Evolutionary conservation across 192 early-diverging fungal species (phyloP), one percentile per base, ranked within the genome.

Genomic region (Glomus cerebriforme): DNA sequence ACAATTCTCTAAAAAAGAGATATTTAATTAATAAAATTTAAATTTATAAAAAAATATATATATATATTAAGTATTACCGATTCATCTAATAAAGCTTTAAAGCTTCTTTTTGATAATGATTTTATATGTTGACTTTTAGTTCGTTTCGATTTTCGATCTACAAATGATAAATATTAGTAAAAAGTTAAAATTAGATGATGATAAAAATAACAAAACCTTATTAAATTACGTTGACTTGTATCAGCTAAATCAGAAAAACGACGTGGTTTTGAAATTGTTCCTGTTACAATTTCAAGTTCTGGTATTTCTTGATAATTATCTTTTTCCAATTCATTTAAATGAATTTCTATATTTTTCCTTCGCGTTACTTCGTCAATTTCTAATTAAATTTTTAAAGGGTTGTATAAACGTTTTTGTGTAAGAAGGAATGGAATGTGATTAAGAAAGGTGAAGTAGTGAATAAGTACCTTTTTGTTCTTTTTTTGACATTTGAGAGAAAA

Each of bases 271-370:
- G 64, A 47, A 15, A 77, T 49, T 13, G 75, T 77, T 66, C 75
- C 75, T 27, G 58, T 34, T 26, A 73, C 29, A 17, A 77, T 64
- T 29, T 77, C 75, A 32, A 77, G 31, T 17, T 66, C 75, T 29
- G 75, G 75, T 43, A 77, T 39, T 67, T 66, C 75, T 24, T 35
- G 39, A 19, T 77, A 77, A 54, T 77, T 77, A 35, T 77, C 75
- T 12, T 64, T 63, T 77, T 77, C 75, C 24, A 77, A 64, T 49
- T 47, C 75, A 32, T 77, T 67, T 26, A 77, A 67, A 66, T 67
- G 75, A 45, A 31, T 63, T 54, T 77, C n/a, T 49, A 67, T 37
- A 37, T 67, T 77, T 47, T 31, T 24, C 3, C 49, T 37, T 43
- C 75, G 17, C 8, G 75, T 66, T n/a, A 10, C 22, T 54, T 77